Base-by-base conservation (phyloP, 768 basidiomycete species). In the Boletus reticulatus region DNA sequence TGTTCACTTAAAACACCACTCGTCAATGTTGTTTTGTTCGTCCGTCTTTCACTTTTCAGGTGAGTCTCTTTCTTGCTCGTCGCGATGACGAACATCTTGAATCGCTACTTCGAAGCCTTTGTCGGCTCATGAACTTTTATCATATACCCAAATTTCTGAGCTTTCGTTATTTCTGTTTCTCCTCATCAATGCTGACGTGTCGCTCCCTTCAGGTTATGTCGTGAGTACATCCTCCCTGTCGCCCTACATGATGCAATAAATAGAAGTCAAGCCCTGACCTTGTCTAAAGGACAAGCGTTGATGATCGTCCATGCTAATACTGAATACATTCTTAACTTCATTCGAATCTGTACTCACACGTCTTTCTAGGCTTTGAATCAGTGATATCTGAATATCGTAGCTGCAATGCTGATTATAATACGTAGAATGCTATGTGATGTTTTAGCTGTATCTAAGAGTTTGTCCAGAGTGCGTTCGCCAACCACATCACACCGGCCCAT, bases 141-240 rank as follows among this genome's bases (percentile, higher is more conserved):
- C 69, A 82, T 76, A 92, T 92, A 92, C 89, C 90, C 89, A 92
- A 92, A 91, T 92, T 92, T 91, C 90, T 76, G 89, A 92, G 79
- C 75, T 62, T 62, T 63, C 48, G 53, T 64, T 41, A 16, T 50
- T 19, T 47, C 45, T 38, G 13, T 24, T 17, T 22, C 9, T 47
- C 34, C 39, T 37, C 32, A 20, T 17, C 4, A 11, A 31, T 55
- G 48, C 71, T 72, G n/a, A 62, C 57, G 4, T 41, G 17, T 34
- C 27, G n/a, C 4, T 19, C 42, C 43, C 12, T 45, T 20, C 32
- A 55, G 57, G 13, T 50, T 22, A 17, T 17, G 4, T 43, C 43
- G 80, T 81, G 71, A 79, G 80, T 72, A 20, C 9, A 5, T 47
- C 43, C 62, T 39, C 58, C 59, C 7, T 47, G 49, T 8, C 12